These are phyloP conservation scores for Hansenula lynferdii DNA, from an alignment of 1,139 yeast genomes.

Conservation along the genomic window DNA sequence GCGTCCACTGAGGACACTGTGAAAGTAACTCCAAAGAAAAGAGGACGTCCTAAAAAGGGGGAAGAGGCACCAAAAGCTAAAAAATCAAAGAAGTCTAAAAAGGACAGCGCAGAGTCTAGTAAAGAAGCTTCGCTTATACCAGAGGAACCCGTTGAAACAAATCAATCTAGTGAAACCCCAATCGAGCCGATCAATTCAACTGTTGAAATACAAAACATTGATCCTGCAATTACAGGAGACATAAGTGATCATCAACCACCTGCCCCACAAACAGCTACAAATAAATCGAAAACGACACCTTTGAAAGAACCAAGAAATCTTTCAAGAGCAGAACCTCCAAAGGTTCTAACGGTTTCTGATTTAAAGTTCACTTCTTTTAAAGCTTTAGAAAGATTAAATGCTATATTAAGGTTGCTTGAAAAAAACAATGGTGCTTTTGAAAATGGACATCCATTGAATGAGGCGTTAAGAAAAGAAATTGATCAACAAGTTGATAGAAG, in stretches of 20 bases:
- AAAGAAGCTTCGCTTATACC: no score
- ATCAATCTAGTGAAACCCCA: no score
- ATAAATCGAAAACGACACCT: no score
- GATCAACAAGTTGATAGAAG: slow-evolving; percentile 28
- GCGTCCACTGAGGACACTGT: neutral
- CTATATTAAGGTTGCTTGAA: slow-evolving; percentile 25
- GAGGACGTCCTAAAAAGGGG: slow-evolving; percentile 22
- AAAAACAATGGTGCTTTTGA: slow-evolving; percentile 29
- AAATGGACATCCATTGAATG: slow-evolving; percentile 22
- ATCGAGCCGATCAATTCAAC: no score
- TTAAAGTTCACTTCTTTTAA: slow-evolving; percentile 26
- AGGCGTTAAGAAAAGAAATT: slow-evolving; percentile 19
- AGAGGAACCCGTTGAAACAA: no score
- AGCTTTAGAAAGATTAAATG: slow-evolving; percentile 26
- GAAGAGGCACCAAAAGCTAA: slow-evolving; percentile 15
- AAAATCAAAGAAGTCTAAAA: neutral
- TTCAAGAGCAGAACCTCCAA: no score
- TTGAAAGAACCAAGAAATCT: no score
- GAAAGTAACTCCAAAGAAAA: slow-evolving; percentile 6
- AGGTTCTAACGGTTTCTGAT: slow-evolving; percentile 8
- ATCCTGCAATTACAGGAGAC: no score
- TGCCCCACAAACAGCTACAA: neutral
- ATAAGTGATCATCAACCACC: no score
- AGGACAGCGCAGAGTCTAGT: no score
- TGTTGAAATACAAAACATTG: no score